A percentile compares a stretch with the other conserved stretches of the same genome.
phyloP scores from a whole-genome alignment of 192 early-diverging fungal genomes.

The Coemansia sp. region DNA sequence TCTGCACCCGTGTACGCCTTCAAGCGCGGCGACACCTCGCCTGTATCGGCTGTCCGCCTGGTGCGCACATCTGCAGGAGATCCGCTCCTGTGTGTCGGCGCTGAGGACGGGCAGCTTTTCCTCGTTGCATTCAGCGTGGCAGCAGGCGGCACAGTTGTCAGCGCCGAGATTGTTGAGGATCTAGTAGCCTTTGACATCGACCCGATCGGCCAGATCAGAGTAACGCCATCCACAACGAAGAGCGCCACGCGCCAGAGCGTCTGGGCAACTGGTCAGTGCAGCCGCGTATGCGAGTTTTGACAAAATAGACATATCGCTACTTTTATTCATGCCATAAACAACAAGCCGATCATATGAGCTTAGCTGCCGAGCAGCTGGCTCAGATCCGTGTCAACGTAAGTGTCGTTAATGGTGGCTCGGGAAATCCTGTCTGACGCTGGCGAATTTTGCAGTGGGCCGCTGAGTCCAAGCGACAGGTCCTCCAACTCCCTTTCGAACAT shows the following conservation, averaged over 20 bases:
- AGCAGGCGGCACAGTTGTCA: background rate
- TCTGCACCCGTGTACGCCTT: constrained; percentile 17
- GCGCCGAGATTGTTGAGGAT: constrained; percentile 36
- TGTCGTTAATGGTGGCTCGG: constrained; percentile 20
- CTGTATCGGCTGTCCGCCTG: constrained; percentile 31
- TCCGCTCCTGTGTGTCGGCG: constrained; percentile 34
- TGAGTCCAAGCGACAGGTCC: constrained; percentile 26
- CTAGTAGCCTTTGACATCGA: constrained; percentile 51
- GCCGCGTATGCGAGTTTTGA: constrained; percentile 31
- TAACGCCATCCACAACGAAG: background rate
- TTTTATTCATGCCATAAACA: too few relatives aligned
- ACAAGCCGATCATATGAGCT: background rate
- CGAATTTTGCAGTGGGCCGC: constrained; percentile 41
- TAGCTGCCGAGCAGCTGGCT: constrained; percentile 16
- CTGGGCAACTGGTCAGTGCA: constrained; percentile 42
- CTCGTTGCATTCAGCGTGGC: constrained; percentile 1
- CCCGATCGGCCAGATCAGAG: constrained; percentile 44
- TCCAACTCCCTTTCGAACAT: constrained; percentile 41
- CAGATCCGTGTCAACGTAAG: constrained; percentile 21
- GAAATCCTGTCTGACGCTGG: constrained; percentile 35
- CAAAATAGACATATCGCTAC: too few relatives aligned
- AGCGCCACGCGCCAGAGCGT: constrained; percentile 30
- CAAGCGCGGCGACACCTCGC: constrained; percentile 26
- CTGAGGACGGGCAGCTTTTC: constrained; percentile 50
- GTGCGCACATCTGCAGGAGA: constrained; percentile 13